These are phyloP conservation scores for Blepharisma undulans DNA, from an alignment of 169 alveolate genomes.

Conservation along the genomic window DNA sequence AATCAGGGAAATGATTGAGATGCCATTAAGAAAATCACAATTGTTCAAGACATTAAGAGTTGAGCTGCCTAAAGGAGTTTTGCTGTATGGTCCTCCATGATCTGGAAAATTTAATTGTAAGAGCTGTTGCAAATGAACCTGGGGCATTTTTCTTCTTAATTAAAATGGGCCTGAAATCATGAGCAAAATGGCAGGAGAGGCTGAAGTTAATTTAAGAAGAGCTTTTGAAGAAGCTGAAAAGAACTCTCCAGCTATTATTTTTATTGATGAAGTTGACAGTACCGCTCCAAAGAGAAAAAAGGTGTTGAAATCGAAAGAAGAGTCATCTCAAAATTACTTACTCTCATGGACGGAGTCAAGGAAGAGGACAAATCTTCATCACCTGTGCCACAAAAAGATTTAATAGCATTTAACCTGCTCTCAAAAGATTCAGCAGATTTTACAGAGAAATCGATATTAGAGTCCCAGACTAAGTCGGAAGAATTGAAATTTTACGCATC, in stretches of 20 bases:
- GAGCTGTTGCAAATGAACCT: constrained; percentile 99
- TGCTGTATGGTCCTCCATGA: constrained; percentile 99
- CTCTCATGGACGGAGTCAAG: constrained; percentile 87
- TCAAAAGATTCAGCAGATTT: constrained; percentile 75
- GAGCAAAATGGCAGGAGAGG: constrained; percentile 99
- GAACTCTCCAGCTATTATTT: constrained; percentile 99
- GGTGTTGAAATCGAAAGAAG: constrained; percentile 99
- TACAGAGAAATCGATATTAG: constrained; percentile 99
- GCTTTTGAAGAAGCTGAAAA: constrained; percentile 98
- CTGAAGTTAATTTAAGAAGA: constrained; percentile 96
- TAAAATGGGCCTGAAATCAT: constrained; percentile 97
- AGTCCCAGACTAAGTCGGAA: constrained; percentile 99
- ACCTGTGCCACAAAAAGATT: constrained; percentile 91
- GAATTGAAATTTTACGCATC: constrained; percentile 97
- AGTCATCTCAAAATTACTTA: constrained; percentile 97
- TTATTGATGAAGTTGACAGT: constrained; percentile 99
- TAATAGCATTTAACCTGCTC: constrained; percentile 86
- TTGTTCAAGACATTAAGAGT: constrained; percentile 98
- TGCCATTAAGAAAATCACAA: constrained; percentile 93
- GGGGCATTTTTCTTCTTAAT: constrained; percentile 96
- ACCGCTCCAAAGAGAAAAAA: constrained; percentile 99
- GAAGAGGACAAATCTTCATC: constrained; percentile 70
- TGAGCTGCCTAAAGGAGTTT: constrained; percentile 99
- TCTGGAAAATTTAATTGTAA: constrained; percentile 99
- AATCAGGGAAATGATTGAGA: constrained; percentile 85